A percentile compares a stretch with the other conserved stretches of the same genome.
Evolutionary conservation across 78 protist genomes (phyloP).

Genomic region (Tieghemostelium lacteum): DNA sequence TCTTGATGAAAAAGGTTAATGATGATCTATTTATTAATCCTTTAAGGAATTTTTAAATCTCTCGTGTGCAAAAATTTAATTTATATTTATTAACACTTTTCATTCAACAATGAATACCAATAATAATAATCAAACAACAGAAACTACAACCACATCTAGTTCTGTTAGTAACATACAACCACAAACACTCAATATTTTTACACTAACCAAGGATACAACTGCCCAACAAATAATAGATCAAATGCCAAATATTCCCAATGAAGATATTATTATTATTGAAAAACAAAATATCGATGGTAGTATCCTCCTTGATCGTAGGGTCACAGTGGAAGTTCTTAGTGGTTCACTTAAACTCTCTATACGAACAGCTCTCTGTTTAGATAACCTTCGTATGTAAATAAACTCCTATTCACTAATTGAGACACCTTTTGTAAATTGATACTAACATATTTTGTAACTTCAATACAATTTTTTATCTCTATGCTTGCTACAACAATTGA

Average conservation of each 20-base stretch:
- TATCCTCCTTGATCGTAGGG: background rate
- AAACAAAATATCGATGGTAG: background rate
- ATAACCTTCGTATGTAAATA: background rate
- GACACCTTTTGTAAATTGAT: background rate
- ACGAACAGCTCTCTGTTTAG: background rate
- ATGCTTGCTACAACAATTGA: background rate
- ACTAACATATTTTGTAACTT: no score
- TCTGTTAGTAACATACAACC: background rate
- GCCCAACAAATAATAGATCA: background rate
- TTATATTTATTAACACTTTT: no score
- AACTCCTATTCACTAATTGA: background rate
- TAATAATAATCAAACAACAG: background rate
- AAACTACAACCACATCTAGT: background rate
- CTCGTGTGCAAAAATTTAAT: no score
- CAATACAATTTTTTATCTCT: background rate
- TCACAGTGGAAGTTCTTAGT: background rate
- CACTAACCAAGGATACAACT: background rate
- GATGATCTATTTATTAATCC: no score
- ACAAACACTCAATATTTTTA: background rate
- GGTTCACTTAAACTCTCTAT: background rate
- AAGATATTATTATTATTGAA: background rate
- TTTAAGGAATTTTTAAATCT: no score
- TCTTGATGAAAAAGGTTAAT: no score
- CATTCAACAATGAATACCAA: no score
- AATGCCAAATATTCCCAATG: background rate